Evolutionary conservation across 495 filamentous ascomycete species (phyloP).

Genomic region (Lasiosphaeris hirsuta): DNA sequence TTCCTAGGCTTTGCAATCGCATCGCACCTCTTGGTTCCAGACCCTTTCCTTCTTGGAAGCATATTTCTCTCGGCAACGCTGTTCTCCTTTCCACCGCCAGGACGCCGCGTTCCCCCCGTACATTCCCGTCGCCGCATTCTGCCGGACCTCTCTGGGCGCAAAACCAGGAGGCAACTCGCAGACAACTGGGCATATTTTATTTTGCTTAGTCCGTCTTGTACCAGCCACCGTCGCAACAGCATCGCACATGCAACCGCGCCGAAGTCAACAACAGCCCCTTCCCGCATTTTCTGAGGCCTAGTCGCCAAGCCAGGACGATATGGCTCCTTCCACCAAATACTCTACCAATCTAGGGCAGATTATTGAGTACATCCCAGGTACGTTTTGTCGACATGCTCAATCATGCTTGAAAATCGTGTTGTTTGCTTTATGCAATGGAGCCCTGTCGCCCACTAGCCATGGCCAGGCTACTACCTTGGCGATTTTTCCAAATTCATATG

Average conservation of each 20-base stretch:
- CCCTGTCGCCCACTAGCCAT: neutral
- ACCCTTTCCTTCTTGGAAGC: neutral
- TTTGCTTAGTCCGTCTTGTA: neutral
- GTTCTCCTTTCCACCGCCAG: no score
- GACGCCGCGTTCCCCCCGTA: no score
- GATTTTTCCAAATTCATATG: neutral
- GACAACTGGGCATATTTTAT: neutral
- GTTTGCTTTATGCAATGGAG: conserved; percentile 10
- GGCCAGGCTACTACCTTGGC: neutral
- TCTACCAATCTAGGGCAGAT: conserved; percentile 49
- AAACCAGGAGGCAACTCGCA: neutral
- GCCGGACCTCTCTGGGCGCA: neutral
- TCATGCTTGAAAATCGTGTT: neutral
- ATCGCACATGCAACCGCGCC: conserved; percentile 6
- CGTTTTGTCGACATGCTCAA: conserved; percentile 7
- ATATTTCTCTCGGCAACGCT: no score
- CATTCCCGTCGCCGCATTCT: no score
- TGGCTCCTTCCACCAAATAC: conserved; percentile 43
- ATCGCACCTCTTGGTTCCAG: neutral
- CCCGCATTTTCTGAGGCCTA: neutral
- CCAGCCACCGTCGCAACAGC: neutral
- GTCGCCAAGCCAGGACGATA: conserved; percentile 23
- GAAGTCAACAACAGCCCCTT: neutral
- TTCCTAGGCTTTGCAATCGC: neutral
- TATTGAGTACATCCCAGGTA: conserved; percentile 59